These are phyloP conservation scores for Chalaropsis thielavioides DNA, from an alignment of 2,329 filamentous ascomycete species.

Conservation along the genomic window DNA sequence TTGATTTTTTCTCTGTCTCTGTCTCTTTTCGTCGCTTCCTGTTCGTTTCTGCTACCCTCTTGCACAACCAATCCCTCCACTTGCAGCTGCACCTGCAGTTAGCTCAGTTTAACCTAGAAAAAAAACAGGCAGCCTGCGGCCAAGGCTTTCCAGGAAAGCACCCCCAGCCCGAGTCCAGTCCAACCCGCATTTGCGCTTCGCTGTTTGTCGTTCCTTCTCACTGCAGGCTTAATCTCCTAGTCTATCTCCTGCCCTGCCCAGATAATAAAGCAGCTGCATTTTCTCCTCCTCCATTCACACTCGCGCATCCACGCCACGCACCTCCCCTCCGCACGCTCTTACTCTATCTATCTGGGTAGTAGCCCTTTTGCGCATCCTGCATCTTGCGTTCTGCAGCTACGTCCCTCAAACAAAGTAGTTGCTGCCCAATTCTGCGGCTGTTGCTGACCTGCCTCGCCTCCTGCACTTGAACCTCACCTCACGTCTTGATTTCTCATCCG, in stretches of 20 bases:
- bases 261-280: neutral
- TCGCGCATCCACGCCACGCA: neutral
- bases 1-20: neutral
- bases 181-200: neutral
- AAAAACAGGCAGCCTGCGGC: neutral
- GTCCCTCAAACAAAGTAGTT: slow-evolving; percentile 13
- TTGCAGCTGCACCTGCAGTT: slow-evolving; percentile 2
- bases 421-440: slow-evolving; percentile 14
- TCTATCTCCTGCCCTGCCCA: neutral
- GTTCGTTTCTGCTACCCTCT: neutral
- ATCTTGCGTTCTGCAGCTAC: slow-evolving; percentile 14
- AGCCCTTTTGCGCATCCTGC: slow-evolving; percentile 15
- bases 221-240: neutral
- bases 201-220: neutral
- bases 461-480: slow-evolving; percentile 1
- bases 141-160: neutral
- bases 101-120: neutral
- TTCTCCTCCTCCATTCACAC: neutral
- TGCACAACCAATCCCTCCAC: neutral
- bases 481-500: neutral
- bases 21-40: neutral
- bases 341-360: slow-evolving; percentile 5
- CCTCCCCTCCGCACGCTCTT: neutral
- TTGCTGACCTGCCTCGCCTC: neutral
- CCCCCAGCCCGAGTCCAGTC: neutral